Base-by-base conservation (phyloP, 164 flowering plant genomes). In the Brasenia schreberi region DNA sequence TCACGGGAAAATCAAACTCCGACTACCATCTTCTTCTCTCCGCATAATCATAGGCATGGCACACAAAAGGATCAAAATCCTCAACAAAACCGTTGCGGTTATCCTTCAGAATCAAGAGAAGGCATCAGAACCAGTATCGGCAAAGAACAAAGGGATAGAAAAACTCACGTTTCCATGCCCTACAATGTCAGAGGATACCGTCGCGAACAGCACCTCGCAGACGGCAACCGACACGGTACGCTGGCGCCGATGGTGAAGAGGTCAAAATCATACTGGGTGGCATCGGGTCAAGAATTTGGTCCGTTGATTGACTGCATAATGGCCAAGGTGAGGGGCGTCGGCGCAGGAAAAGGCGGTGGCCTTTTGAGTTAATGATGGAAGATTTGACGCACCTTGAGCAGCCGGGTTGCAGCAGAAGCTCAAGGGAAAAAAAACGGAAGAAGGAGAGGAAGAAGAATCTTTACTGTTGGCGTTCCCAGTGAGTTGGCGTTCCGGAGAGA, bases 121-220 rank as follows among this genome's bases (percentile, higher is more conserved):
- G 42, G 19, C 23, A 16, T 33, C 43, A 7, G 23, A 44, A 65
- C 5, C 18, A 5, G 12, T 42, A 18, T 5, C 12, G 9, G 12
- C 1, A 7, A 12, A 45, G 53, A 11, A 61, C 2, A 12, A 61
- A 56, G 5, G 11, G 0, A 59, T 66, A 33, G 27, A 12, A 4
- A 11, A 64, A 73, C 92, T 74, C 77, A 94, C 99, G 99, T 94
- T 94, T 70, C 99, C 99, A 23, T 97, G 97, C 3, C 99, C 99
- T 6, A 88, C 65, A 14, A 74, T 74, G 9, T 94, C 97, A 17
- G 99, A 94, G 6, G 99, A 87, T 0, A 94, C 78, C 19, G 97
- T 88, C 52, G 84, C 73, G 61, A 89, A 94, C 6, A 96, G 97
- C 59, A 94, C 90, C 76, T 91, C 99, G 69, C 98, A 93, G 6